These are phyloP conservation scores for Micromonas commoda DNA, from an alignment of 139 green algal genomes.

Conservation along the genomic window DNA sequence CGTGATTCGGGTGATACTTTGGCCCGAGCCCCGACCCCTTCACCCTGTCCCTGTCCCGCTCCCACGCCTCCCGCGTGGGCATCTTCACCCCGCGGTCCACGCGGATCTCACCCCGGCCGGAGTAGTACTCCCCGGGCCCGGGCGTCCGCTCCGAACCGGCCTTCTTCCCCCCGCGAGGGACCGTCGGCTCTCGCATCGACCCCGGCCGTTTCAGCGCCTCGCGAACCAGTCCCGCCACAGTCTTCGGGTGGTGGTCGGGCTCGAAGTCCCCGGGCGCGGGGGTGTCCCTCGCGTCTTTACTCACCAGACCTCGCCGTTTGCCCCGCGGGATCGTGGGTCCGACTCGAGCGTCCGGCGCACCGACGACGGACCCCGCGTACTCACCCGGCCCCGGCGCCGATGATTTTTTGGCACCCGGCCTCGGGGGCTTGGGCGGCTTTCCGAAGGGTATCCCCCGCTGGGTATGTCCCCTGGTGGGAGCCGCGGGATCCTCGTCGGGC, in stretches of 20 bases:
- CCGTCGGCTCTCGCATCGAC: background rate
- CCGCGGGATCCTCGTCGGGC: background rate
- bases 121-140: background rate
- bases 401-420: background rate
- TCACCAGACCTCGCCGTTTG: background rate
- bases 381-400: background rate
- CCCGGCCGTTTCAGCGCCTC: background rate
- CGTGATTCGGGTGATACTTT: too few relatives aligned
- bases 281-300: background rate
- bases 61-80: background rate
- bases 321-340: background rate
- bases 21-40: too few relatives aligned
- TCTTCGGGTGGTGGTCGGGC: background rate
- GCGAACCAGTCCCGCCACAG: background rate
- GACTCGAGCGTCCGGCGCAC: too few relatives aligned
- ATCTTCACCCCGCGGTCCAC: background rate
- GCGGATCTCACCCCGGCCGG: background rate
- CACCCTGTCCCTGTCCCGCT: background rate
- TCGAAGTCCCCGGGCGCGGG: background rate
- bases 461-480: too few relatives aligned
- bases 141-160: background rate
- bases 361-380: too few relatives aligned
- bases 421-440: too few relatives aligned
- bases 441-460: too few relatives aligned
- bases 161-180: background rate